phyloP scores from a whole-genome alignment of 441 rosid species.

The Erodium moschatum region DNA sequence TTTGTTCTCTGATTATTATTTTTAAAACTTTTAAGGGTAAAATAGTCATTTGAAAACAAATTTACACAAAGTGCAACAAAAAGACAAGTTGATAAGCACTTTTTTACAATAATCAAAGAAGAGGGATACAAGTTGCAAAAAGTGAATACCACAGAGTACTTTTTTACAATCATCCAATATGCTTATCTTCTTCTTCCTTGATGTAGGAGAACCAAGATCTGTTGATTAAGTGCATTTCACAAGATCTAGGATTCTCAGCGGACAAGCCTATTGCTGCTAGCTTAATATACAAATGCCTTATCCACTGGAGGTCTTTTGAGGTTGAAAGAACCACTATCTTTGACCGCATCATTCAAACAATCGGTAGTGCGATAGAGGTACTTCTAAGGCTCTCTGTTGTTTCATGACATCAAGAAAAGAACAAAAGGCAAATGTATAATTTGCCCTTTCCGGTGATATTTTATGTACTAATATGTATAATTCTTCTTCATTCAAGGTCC shows the following conservation, averaged over 20 bases:
- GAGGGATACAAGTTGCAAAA: too few relatives aligned
- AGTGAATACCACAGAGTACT: too few relatives aligned
- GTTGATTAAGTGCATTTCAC: slow-evolving; percentile 77
- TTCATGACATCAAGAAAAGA: not conserved
- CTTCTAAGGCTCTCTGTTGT: not conserved
- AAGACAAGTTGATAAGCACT: too few relatives aligned
- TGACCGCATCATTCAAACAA: slow-evolving; percentile 93
- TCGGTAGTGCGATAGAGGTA: slow-evolving; percentile 86
- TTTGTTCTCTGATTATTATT: too few relatives aligned
- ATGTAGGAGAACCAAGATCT: slow-evolving; percentile 94
- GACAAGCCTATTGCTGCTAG: slow-evolving; percentile 95
- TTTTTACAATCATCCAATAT: slow-evolving; percentile 15
- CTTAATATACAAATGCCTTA: slow-evolving; percentile 87
- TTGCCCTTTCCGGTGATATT: not conserved
- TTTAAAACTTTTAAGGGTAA: too few relatives aligned
- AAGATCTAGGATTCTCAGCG: slow-evolving; percentile 83
- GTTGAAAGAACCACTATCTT: slow-evolving; percentile 93
- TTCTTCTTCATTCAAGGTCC: slow-evolving; percentile 36
- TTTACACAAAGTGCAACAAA: too few relatives aligned
- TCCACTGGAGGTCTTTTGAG: slow-evolving; percentile 99
- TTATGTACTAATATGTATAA: not conserved
- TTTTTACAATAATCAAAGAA: too few relatives aligned
- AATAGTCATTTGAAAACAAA: too few relatives aligned
- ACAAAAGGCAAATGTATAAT: not conserved
- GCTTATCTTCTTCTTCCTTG: slow-evolving; percentile 16